Evolutionary conservation across 2,329 filamentous ascomycete species (phyloP).

Genomic region (Ophiostoma piceae): DNA sequence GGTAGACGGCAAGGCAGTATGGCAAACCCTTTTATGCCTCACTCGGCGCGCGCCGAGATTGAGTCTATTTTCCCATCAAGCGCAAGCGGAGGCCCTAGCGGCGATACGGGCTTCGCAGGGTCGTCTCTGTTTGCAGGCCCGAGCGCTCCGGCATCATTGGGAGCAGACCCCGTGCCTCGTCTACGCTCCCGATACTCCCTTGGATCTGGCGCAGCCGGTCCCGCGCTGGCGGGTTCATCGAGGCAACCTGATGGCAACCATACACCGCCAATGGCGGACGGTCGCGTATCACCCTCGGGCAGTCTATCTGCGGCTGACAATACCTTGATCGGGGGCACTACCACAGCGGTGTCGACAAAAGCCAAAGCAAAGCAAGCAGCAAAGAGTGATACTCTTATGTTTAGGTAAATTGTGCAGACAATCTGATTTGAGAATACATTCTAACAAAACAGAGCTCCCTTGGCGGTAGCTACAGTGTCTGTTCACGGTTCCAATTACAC

Average conservation of each 20-base stretch:
- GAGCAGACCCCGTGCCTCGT: neutral
- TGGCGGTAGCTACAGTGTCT: slow-evolving; percentile 25
- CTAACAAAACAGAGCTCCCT: slow-evolving; percentile 20
- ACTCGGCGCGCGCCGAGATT: neutral
- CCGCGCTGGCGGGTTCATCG: neutral
- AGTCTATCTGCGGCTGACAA: neutral
- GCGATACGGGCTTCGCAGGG: neutral
- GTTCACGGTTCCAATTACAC: slow-evolving; percentile 25
- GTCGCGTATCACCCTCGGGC: neutral
- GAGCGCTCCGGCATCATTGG: neutral
- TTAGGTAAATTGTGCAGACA: slow-evolving; percentile 15
- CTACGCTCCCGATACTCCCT: neutral
- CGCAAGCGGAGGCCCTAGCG: neutral
- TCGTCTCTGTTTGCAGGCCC: slow-evolving; percentile 1
- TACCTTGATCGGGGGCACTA: neutral
- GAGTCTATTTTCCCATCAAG: neutral
- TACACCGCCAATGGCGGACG: neutral
- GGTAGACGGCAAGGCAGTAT: neutral
- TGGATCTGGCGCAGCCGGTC: neutral
- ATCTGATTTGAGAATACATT: no score
- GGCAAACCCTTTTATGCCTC: neutral
- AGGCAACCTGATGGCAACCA: neutral
- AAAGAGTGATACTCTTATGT: slow-evolving; percentile 15
- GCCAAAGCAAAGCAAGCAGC: neutral
- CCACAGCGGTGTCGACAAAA: neutral